Evolutionary conservation across 1,284 basidiomycete genomes (phyloP).

Genomic region (Fomitopsis palustris): DNA sequence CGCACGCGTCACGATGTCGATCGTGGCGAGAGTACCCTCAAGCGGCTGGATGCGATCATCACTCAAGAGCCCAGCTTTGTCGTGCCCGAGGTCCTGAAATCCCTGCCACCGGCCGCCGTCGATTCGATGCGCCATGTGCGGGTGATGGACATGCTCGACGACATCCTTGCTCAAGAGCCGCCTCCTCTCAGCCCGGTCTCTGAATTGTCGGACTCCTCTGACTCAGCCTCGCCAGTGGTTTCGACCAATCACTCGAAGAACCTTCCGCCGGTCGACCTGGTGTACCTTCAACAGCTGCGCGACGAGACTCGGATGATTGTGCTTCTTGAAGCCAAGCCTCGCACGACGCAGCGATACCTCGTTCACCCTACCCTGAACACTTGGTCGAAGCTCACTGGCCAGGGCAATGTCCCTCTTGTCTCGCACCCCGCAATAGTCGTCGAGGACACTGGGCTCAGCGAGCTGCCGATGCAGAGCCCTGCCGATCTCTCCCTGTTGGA

Average conservation of each 20-base stretch:
- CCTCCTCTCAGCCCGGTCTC: background rate
- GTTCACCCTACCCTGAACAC: background rate
- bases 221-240: background rate
- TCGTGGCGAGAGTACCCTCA: background rate
- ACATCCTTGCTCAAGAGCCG: background rate
- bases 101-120: background rate
- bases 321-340: background rate
- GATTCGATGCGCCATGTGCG: background rate
- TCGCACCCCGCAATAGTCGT: background rate
- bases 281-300: background rate
- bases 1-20: background rate
- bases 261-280: background rate
- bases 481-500: background rate
- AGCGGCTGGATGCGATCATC: background rate
- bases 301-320: background rate
- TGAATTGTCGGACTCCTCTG: background rate
- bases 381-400: background rate
- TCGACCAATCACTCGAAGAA: background rate
- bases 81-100: background rate
- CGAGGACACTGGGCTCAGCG: background rate
- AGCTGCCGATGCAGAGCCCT: background rate
- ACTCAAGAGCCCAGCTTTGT: background rate
- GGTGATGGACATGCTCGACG: background rate
- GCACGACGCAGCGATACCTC: background rate
- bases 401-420: background rate